Evolutionary conservation across 345 rosid genomes (phyloP).

Genomic region (Raphanus raphanistrum): DNA sequence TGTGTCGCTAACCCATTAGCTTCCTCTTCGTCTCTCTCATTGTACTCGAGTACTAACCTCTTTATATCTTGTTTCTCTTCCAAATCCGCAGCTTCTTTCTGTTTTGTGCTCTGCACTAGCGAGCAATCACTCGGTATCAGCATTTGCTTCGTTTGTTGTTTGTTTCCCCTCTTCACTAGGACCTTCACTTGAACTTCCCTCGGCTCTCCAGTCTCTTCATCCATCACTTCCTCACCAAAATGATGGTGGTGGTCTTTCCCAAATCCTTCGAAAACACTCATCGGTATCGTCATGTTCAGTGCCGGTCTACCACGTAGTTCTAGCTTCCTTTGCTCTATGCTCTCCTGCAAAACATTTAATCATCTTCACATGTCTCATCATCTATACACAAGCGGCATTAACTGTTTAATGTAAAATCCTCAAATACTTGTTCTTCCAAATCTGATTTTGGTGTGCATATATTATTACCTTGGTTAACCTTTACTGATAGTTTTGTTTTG

Average conservation of each 20-base stretch:
- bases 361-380: not conserved
- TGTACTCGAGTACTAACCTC: conserved; percentile 91
- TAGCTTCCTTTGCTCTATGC: conserved; percentile 92
- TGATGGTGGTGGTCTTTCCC: conserved; percentile 80
- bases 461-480: too few relatives aligned
- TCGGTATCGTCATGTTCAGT: conserved; percentile 85
- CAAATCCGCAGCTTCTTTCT: conserved; percentile 93
- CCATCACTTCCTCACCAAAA: conserved; percentile 64
- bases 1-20: conserved; percentile 73
- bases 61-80: conserved; percentile 98
- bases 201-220: conserved; percentile 64
- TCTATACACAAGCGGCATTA: too few relatives aligned
- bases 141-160: conserved; percentile 95
- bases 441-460: too few relatives aligned
- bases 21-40: conserved; percentile 95
- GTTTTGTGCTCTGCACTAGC: conserved; percentile 89
- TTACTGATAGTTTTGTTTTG: too few relatives aligned
- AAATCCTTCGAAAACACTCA: conserved; percentile 90
- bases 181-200: conserved; percentile 57
- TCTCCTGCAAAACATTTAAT: conserved; percentile 59
- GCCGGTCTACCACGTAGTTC: conserved; percentile 86
- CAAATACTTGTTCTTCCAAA: too few relatives aligned
- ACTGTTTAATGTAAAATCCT: too few relatives aligned
- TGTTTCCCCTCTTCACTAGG: conserved; percentile 83
- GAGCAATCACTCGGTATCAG: conserved; percentile 81